These are phyloP conservation scores for Lachancea mirantina DNA, from an alignment of 805 yeast genomes.

Conservation along the genomic window DNA sequence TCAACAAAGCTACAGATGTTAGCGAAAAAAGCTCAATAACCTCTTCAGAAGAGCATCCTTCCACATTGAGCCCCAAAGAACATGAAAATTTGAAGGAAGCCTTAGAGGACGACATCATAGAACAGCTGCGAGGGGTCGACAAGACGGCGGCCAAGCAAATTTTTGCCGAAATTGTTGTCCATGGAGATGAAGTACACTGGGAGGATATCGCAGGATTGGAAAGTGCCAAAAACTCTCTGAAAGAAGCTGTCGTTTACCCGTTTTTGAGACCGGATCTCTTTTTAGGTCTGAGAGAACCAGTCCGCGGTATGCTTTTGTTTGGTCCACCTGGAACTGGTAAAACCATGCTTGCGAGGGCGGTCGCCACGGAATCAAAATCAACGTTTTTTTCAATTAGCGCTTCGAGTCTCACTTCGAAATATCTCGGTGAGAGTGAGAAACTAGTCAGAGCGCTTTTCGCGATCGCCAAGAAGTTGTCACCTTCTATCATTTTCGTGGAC, in stretches of 20 bases:
- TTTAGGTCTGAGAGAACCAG: slow-evolving; percentile 88
- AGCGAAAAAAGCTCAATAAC: too few relatives aligned
- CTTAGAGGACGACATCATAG: slow-evolving; percentile 25
- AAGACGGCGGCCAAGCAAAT: slow-evolving; percentile 74
- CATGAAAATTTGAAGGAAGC: slow-evolving; percentile 13
- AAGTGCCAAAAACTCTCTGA: slow-evolving; percentile 76
- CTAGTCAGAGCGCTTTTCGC: slow-evolving; percentile 83
- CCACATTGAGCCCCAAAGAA: slow-evolving; percentile 1
- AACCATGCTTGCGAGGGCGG: slow-evolving; percentile 96
- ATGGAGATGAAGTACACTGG: slow-evolving; percentile 93
- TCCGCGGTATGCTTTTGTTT: slow-evolving; percentile 89
- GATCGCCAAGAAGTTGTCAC: slow-evolving; percentile 79
- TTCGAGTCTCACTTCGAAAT: slow-evolving; percentile 77
- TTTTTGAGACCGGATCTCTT: slow-evolving; percentile 90
- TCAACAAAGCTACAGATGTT: too few relatives aligned
- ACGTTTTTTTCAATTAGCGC: slow-evolving; percentile 92
- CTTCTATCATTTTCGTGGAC: slow-evolving; percentile 91
- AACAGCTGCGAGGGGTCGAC: slow-evolving; percentile 58
- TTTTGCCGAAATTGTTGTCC: slow-evolving; percentile 79
- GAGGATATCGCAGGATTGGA: slow-evolving; percentile 92
- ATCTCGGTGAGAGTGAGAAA: slow-evolving; percentile 84
- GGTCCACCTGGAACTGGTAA: slow-evolving; percentile 99
- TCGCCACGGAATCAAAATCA: slow-evolving; percentile 91
- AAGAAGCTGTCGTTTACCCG: slow-evolving; percentile 95
- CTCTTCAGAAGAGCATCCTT: too few relatives aligned